phyloP scores from a whole-genome alignment of 192 early-diverging fungal species.

The Coemansia sp. region DNA sequence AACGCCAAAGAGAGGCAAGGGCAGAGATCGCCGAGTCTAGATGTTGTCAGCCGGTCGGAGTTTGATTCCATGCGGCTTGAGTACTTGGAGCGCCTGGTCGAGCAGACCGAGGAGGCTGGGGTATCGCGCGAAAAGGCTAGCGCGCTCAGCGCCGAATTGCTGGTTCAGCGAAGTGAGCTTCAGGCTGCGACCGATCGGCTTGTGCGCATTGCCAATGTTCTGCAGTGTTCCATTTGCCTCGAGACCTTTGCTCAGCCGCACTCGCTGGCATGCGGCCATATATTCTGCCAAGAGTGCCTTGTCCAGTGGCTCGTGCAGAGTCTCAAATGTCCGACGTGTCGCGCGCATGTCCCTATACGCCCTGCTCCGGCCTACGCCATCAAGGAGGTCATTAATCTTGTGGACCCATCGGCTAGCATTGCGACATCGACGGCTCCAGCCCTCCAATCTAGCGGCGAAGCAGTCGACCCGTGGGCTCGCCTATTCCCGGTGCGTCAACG shows the following conservation, averaged over 20 bases:
- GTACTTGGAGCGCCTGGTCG: background rate
- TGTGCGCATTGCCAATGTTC: slow-evolving; percentile 16
- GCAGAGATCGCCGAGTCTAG: background rate
- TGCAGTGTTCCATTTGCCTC: slow-evolving; percentile 52
- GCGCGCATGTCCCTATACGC: slow-evolving; percentile 23
- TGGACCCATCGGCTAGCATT: background rate
- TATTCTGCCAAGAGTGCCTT: slow-evolving; percentile 47
- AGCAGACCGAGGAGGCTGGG: background rate
- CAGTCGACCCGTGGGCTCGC: slow-evolving; percentile 18
- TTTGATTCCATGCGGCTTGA: background rate
- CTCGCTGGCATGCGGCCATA: slow-evolving; percentile 53
- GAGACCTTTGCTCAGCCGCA: slow-evolving; percentile 40
- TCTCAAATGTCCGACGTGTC: slow-evolving; percentile 45
- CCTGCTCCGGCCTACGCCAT: slow-evolving; percentile 28
- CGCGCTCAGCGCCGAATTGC: slow-evolving; percentile 31
- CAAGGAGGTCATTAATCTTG: slow-evolving; percentile 23
- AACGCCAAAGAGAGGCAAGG: background rate
- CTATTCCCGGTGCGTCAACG: slow-evolving; percentile 14
- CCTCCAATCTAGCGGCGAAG: background rate
- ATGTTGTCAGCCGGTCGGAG: background rate
- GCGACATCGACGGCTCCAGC: background rate
- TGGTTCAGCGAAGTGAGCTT: slow-evolving; percentile 24
- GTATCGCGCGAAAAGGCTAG: slow-evolving; percentile 7
- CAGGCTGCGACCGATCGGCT: slow-evolving; percentile 3
- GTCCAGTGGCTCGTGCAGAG: slow-evolving; percentile 40